Conservation (phyloP, 2,329 filamentous ascomycete genomes). For the Diaporthe helianthi region DNA sequence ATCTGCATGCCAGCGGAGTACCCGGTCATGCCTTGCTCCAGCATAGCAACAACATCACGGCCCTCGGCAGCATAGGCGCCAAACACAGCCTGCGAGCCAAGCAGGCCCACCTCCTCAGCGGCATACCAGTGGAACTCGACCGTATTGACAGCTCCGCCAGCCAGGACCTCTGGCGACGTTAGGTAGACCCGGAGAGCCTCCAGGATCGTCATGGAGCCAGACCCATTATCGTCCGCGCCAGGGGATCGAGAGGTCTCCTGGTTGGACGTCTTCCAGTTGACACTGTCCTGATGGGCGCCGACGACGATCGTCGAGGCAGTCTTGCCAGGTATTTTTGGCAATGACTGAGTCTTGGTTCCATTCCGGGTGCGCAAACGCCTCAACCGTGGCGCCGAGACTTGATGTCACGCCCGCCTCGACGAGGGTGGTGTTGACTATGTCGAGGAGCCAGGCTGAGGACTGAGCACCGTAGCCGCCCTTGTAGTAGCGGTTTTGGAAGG, state of each 20-base stretch:
- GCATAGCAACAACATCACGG: slow-evolving; percentile 49
- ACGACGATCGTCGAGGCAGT: slow-evolving; percentile 73
- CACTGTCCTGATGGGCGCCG: slow-evolving; percentile 81
- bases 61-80: slow-evolving; percentile 44
- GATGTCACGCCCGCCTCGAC: slow-evolving; percentile 57
- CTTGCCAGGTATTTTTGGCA: slow-evolving; percentile 77
- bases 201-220: slow-evolving; percentile 79
- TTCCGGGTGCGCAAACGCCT: slow-evolving; percentile 54
- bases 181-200: slow-evolving; percentile 78
- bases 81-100: slow-evolving; percentile 69
- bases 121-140: slow-evolving; percentile 71
- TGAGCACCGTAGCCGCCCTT: slow-evolving; percentile 69
- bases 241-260: slow-evolving; percentile 64
- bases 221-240: slow-evolving; percentile 79
- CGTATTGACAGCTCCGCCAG: slow-evolving; percentile 73
- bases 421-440: slow-evolving; percentile 69
- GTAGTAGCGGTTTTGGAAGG: slow-evolving; percentile 73
- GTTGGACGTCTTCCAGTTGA: slow-evolving; percentile 76
- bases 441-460: slow-evolving; percentile 77
- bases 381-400: slow-evolving; percentile 65
- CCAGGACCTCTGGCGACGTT: slow-evolving; percentile 65
- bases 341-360: slow-evolving; percentile 83
- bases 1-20: slow-evolving; percentile 42
- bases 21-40: slow-evolving; percentile 55
- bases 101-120: slow-evolving; percentile 74